Percentiles rank a stretch among this genome's conserved stretches.
These are phyloP conservation scores for Porphyridium purpureum DNA, from an alignment of 23 red algal species.

Conservation along the genomic window DNA sequence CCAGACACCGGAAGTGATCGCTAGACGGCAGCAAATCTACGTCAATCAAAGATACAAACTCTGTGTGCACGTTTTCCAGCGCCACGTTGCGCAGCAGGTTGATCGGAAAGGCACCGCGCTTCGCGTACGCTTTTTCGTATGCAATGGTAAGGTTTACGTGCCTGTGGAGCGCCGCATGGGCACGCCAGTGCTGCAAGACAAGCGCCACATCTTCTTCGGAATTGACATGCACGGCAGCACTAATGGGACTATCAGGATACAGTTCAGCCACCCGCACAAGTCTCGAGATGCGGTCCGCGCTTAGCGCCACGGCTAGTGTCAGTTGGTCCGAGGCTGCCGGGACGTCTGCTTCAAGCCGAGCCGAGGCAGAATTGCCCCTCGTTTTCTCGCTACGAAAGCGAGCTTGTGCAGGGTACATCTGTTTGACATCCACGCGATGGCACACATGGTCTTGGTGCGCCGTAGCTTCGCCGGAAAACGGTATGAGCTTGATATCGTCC, in stretches of 20 bases:
- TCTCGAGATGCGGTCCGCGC: slow-evolving; percentile 27
- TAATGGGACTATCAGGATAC: slow-evolving; percentile 28
- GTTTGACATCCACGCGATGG: no score
- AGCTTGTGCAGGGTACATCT: no score
- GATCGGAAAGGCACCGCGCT: slow-evolving; percentile 20
- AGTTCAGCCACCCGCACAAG: slow-evolving; percentile 25
- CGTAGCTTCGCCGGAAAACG: no score
- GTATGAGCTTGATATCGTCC: no score
- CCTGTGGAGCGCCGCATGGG: slow-evolving; percentile 10
- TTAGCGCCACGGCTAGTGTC: slow-evolving; percentile 43
- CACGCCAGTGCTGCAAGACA: slow-evolving; percentile 17
- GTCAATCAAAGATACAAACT: slow-evolving; percentile 52
- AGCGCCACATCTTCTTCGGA: slow-evolving; percentile 4
- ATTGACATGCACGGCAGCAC: slow-evolving; percentile 25
- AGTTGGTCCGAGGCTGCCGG: slow-evolving; percentile 16
- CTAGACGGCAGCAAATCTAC: slow-evolving; percentile 58
- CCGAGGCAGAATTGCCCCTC: no score
- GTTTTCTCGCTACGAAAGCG: no score
- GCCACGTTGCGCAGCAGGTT: slow-evolving; percentile 76
- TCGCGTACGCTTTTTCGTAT: not conserved
- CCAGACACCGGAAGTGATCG: slow-evolving; percentile 11
- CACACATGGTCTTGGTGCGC: no score
- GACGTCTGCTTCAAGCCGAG: no score
- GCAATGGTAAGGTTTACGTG: slow-evolving; percentile 25
- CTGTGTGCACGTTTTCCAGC: slow-evolving; percentile 30